Conservation (phyloP, 768 basidiomycete genomes). For the Mycena pura region DNA sequence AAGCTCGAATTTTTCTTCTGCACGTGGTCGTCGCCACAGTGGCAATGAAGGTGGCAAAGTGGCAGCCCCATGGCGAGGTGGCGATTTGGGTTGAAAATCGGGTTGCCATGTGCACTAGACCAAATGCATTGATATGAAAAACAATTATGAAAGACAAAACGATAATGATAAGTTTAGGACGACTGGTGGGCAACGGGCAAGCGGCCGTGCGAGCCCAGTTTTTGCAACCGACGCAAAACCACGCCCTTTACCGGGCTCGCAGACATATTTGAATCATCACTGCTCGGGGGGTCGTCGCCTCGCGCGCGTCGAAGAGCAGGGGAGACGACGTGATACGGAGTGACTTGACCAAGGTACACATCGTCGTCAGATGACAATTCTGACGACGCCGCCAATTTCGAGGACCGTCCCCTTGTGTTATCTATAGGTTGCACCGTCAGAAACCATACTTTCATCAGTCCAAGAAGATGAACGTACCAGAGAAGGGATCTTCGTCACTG, state of each 20-base stretch:
- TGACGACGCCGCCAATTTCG: conserved; percentile 13
- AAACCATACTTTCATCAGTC: conserved; percentile 2
- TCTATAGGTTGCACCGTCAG: conserved; percentile 3
- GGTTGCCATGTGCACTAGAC: neutral
- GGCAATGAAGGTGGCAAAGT: too few relatives aligned
- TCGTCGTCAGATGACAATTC: conserved; percentile 69
- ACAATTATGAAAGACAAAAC: neutral
- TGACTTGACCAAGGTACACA: conserved; percentile 66
- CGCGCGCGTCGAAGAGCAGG: conserved; percentile 55
- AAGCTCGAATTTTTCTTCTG: too few relatives aligned
- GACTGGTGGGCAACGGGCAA: neutral
- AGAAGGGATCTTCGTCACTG: conserved; percentile 19
- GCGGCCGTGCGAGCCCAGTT: conserved; percentile 34
- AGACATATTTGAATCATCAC: conserved; percentile 51
- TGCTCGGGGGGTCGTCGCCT: conserved; percentile 48
- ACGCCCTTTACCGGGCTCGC: conserved; percentile 57
- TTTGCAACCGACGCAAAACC: conserved; percentile 46
- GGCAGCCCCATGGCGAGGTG: too few relatives aligned
- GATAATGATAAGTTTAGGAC: too few relatives aligned
- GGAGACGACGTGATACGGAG: conserved; percentile 72
- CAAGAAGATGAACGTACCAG: conserved; percentile 7
- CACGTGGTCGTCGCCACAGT: too few relatives aligned
- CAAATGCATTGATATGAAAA: neutral
- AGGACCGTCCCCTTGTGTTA: neutral
- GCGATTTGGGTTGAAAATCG: too few relatives aligned